Evolutionary conservation across 2,329 filamentous ascomycete species (phyloP), one percentile per base, ranked within the genome.

Genomic region (Periconia digitata): DNA sequence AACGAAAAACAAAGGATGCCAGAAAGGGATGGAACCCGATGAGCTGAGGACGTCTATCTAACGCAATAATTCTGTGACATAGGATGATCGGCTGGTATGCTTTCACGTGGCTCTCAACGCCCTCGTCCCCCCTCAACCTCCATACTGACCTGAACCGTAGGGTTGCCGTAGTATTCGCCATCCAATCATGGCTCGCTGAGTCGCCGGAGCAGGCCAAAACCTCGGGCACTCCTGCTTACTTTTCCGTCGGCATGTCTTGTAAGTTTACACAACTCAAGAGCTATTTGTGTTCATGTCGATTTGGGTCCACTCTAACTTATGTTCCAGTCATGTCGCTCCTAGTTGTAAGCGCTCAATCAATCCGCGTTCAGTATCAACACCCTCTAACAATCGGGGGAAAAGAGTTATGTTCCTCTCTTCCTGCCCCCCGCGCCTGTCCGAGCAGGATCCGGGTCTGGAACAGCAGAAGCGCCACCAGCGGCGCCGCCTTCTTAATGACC

Each of bases 181-280:
- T 90, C 46, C 86, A 92, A 76, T 85, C 77, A 69, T 92, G 87
- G 87, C 80, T 91, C 40, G 85, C 85, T 55, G 87, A 91, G 79
- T 86, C 85, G 62, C 80, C 85, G 61, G 84, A 86, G 50, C 72
- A 83, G 48, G 81, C 78, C 72, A 85, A 83, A 70, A 85, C 74
- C 50, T 74, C 83, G 21, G 75, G 79, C 39, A 92, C 89, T 5
- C 90, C 92, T 2, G 82, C 78, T 44, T 85, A 84, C 68, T 86
- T 94, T 72, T 85, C 85, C 47, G 84, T 94, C 47, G 81, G 85
- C 71, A 94, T 95, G 88, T 84, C 89, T 17, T 64, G 87, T 90
- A 78, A 63, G 85, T 81, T 42, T 12, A n/a, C n/a, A n/a, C n/a
- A 32, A 32, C 27, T 36, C n/a, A n/a, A n/a, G n/a, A n/a, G 34